Base-by-base conservation (phyloP, 108 stramenopile genomes). In the Phaeodactylum tricornutum region DNA sequence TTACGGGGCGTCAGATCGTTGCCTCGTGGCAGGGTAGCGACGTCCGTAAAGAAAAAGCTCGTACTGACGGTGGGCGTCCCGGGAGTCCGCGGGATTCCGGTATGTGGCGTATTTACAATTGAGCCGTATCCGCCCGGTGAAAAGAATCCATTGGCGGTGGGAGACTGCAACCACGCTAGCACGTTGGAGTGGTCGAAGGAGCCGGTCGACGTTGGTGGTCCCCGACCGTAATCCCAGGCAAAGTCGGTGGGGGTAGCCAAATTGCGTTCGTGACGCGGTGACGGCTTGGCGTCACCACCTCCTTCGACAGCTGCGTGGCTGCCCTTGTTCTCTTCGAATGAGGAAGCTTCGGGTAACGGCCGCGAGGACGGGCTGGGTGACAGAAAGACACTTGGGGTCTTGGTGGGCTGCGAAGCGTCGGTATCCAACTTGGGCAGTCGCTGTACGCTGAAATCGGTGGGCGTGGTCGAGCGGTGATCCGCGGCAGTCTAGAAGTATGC, bases 131-230 rank as follows among this genome's bases (percentile, higher is more conserved):
- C 79, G 12, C 78, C 78, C 15, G 87, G 87, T 16, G 87, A 85
- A 50, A 89, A 89, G 15, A 89, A 54, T 14, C 76, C 80, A 53
- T 84, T 66, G 14, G 74, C 66, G 16, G 72, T 75, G 5, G 87
- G 87, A 9, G 83, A 83, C 33, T 84, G 71, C 19, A 89, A 57
- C 87, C 83, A 85, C 16, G 83, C 66, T 37, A 85, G 73, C 12
- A 85, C 75, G 59, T 77, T 79, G 29, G 62, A 72, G 8, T 54
- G 67, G 37, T 81, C 80, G 36, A 76, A 67, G 14, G 66, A 55
- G 5, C 59, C 38, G 50, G 61, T 22, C 28, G 67, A 47, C 19
- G 39, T 29, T 43, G 59, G 61, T 40, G 59, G 41, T 15, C 61
- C 64, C 60, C 74, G 75, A 3, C 87, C 87, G 58, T 83, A 89